A percentile compares a stretch with the other conserved stretches of the same genome.
These are phyloP conservation scores for Daucus carota DNA, from an alignment of 129 eudicot genomes.

Conservation along the genomic window DNA sequence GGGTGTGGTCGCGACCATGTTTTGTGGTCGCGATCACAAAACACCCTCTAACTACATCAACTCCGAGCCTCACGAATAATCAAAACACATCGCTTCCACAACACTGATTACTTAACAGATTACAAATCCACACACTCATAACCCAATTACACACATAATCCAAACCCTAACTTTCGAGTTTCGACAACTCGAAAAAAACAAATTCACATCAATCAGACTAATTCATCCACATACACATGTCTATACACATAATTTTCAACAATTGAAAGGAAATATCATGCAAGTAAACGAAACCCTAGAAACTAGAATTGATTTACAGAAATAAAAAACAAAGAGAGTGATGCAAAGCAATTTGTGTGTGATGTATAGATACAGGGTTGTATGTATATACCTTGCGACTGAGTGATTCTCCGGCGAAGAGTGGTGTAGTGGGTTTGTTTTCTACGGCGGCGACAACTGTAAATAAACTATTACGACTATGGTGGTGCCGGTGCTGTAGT, in stretches of 20 bases:
- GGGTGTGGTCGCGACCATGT: no score
- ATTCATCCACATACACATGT: background rate
- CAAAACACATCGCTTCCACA: background rate
- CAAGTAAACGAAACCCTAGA: background rate
- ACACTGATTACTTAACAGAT: background rate
- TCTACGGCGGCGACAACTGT: background rate
- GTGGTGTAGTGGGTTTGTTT: background rate
- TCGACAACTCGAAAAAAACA: background rate
- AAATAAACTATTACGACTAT: no score
- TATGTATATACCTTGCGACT: background rate
- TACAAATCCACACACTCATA: background rate
- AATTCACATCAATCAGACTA: background rate
- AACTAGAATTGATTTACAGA: background rate
- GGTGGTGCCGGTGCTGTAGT: no score
- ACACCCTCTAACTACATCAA: no score
- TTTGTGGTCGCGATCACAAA: no score
- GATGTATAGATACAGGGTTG: no score
- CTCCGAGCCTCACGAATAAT: background rate
- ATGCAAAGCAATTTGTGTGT: background rate
- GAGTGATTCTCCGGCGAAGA: conserved; percentile 1
- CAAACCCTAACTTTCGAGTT: background rate
- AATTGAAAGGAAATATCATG: no score
- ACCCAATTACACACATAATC: background rate
- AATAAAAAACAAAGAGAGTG: background rate
- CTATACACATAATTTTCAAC: background rate